These are phyloP conservation scores for Paraphaeosphaeria sporulosa DNA, from an alignment of 2,329 filamentous ascomycete genomes.

Conservation along the genomic window DNA sequence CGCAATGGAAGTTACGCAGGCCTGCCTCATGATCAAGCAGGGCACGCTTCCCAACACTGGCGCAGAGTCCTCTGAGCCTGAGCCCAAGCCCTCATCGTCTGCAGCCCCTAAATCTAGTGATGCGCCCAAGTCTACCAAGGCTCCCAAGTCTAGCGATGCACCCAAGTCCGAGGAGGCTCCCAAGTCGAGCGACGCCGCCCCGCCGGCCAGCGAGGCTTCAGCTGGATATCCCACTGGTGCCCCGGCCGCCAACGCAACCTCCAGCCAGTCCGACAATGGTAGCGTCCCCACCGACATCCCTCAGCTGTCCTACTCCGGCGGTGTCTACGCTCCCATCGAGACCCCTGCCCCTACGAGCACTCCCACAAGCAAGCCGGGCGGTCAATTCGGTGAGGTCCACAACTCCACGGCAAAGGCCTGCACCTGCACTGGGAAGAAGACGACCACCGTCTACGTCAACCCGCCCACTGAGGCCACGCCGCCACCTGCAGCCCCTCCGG, in stretches of 20 bases:
- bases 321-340: slow-evolving; percentile 8
- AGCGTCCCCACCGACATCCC: slow-evolving; percentile 14
- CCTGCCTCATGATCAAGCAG: slow-evolving; percentile 48
- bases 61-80: slow-evolving; percentile 27
- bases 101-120: slow-evolving; percentile 25
- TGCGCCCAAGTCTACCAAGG: slow-evolving; percentile 2
- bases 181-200: slow-evolving; percentile 13
- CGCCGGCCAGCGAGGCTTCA: slow-evolving; percentile 14
- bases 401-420: slow-evolving; percentile 18
- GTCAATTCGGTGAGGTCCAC: slow-evolving; percentile 20
- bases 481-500: slow-evolving; percentile 16
- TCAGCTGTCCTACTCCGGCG: slow-evolving; percentile 6
- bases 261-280: slow-evolving; percentile 5
- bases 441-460: slow-evolving; percentile 35
- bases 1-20: slow-evolving; percentile 55
- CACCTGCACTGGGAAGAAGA: slow-evolving; percentile 26
- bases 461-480: slow-evolving; percentile 18
- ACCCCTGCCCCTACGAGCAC: slow-evolving; percentile 8
- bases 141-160: not conserved
- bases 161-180: slow-evolving; percentile 10
- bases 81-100: slow-evolving; percentile 17
- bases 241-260: slow-evolving; percentile 14
- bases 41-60: slow-evolving; percentile 39
- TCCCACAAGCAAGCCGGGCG: slow-evolving; percentile 23
- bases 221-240: slow-evolving; percentile 12